Evolutionary conservation across 2,329 filamentous ascomycete genomes (phyloP), one percentile per base, ranked within the genome.

Genomic region (Camillea tinctor): DNA sequence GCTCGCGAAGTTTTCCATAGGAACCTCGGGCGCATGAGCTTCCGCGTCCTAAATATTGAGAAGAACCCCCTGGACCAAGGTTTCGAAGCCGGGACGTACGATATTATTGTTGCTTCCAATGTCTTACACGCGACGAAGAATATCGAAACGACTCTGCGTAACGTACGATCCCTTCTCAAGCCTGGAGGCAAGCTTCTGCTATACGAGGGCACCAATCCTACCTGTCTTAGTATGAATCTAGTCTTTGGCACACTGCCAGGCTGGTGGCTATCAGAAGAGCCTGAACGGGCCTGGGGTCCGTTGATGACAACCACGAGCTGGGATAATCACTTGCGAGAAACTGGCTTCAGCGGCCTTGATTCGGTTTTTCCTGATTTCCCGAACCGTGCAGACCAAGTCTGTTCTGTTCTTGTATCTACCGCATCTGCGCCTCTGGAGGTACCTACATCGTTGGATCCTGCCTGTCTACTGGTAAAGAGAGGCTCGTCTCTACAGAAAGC

Each of bases 221-320:
- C 52, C 11, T 54, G 57, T 21, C 57, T 64, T 48, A 58, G 57
- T 24, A 52, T 60, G 22, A 63, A 64, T 54, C 50, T 66, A 13
- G 58, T 64, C 13, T 76, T 76, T 54, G 75, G 75, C 5, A 65
- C 69, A 9, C 66, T 77, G 11, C 64, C 71, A 2, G 75, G 74
- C n/a, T 77, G 76, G 75, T 77, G 76, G 75, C 66, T 74, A 3
- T 69, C 68, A 3, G 65, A 70, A 52, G 69, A 72, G 52, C 57
- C 66, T n/a, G 64, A 72, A 52, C 58, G 71, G 21, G 44, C 50
- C 26, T 62, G 60, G 52, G 68, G 68, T 1, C 70, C 71, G 1
- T 48, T 71, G 26, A 63, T 72, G 66, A 68, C 64, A 1, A 60
- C 60, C n/a, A 58, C 60, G 8, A 51, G 23, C 3, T 73, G 71